Evolutionary conservation across 176 grass and related monocot species (phyloP), one percentile per base, ranked within the genome.

Genomic region (Avena sativa): DNA sequence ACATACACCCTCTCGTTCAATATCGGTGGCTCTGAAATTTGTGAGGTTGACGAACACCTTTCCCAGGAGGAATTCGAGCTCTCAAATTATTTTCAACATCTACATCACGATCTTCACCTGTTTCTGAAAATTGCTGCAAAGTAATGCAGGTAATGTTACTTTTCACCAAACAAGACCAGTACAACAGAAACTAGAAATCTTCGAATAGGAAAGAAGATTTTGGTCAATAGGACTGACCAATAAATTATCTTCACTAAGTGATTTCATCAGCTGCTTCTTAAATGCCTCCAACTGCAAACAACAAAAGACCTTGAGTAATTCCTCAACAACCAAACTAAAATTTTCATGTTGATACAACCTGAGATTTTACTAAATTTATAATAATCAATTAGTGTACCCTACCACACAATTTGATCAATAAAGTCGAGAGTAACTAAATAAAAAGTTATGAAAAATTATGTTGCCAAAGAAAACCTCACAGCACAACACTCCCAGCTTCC

Each of bases 251-350:
- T 93, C 94, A 75, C 83, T 91, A 48, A 99, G 85, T 62, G 97
- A 96, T 80, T 94, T 82, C 90, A 96, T 90, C 82, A 99, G 87
- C 43, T 99, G 97, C 77, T 86, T 99, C 89, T 99, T 96, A 93
- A 99, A 99, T 68, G 90, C 90, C 74, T 96, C 94, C 87, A 99
- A 50, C 97, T 99, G 83, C 70, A 83, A 71, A 90, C 63, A 83
- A 74, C 60, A 28, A 21, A 71, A 62, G 19, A 17, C 9, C 8
- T 72, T 60, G 10, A 53, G 58, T 81, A 85, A 81, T 52, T 61
- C 23, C 14, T 36, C 12, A 81, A 75, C 59, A 43, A 76, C 11
- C 2, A 8, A 43, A 59, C 15, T 1, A 28, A 12, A 61, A 40
- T 12, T 46, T 30, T 58, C 23, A 80, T 74, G 44, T 11, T 66